Percentiles rank a stretch among this genome's conserved stretches.
Evolutionary conservation across 345 rosid genomes (phyloP).

Genomic region (Salix purpurea): DNA sequence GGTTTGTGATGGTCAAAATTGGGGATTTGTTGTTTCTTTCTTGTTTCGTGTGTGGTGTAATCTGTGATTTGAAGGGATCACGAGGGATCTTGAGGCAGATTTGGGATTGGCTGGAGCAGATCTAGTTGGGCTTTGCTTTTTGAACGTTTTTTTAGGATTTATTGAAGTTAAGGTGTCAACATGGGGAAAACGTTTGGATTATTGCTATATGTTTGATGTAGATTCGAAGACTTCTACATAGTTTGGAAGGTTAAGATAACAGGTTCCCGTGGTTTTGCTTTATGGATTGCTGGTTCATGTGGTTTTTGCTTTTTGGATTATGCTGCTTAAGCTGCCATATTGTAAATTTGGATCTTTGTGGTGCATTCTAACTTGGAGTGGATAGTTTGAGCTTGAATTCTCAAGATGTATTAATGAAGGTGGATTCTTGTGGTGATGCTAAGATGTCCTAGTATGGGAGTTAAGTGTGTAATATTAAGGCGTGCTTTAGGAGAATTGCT

Average conservation of each 20-base stretch:
- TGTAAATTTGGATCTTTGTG: neutral
- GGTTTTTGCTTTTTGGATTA: neutral
- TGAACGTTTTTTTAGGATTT: neutral
- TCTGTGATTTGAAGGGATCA: neutral
- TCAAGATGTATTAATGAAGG: neutral
- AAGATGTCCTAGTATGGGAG: neutral
- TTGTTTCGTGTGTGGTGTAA: neutral
- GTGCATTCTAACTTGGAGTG: neutral
- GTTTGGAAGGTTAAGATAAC: neutral
- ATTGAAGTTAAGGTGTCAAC: neutral
- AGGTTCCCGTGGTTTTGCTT: neutral
- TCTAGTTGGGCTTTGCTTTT: constrained; percentile 11
- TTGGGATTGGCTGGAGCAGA: constrained; percentile 16
- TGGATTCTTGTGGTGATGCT: neutral
- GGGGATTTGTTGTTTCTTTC: neutral
- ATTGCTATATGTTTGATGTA: neutral
- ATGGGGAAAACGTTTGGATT: neutral
- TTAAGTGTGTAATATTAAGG: neutral
- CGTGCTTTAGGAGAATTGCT: neutral
- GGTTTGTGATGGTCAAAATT: neutral
- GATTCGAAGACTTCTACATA: neutral
- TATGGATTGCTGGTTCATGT: neutral
- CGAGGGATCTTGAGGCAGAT: neutral
- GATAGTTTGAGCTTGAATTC: neutral
- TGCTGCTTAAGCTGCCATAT: neutral